These are phyloP conservation scores for Fraxinus cuspidata DNA, from an alignment of 257 asterid species.

Conservation along the genomic window DNA sequence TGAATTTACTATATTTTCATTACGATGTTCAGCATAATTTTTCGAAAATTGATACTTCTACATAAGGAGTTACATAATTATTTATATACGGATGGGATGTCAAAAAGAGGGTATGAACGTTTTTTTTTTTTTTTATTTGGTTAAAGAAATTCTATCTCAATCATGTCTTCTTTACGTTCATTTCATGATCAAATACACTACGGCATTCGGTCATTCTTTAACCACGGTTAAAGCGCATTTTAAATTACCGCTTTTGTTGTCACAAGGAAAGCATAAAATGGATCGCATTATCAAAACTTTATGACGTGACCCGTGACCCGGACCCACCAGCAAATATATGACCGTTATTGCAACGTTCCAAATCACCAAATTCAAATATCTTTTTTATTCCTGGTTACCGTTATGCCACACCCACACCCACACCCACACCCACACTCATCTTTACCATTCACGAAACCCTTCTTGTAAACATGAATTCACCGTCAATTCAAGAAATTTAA, in stretches of 20 bases:
- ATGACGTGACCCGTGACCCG: background rate
- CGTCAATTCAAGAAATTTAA: background rate
- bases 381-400: conserved; percentile 1
- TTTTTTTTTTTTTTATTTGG: too few relatives aligned
- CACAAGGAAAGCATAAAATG: background rate
- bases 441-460: background rate
- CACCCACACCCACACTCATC: conserved; percentile 1
- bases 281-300: background rate
- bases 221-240: background rate
- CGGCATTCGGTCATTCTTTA: too few relatives aligned
- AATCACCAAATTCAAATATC: conserved; percentile 22
- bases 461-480: background rate
- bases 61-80: too few relatives aligned
- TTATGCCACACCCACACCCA: background rate
- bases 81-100: too few relatives aligned
- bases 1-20: too few relatives aligned
- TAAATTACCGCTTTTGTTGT: background rate
- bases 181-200: too few relatives aligned
- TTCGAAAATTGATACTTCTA: too few relatives aligned
- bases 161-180: too few relatives aligned
- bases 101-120: too few relatives aligned
- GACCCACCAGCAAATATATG: conserved; percentile 3
- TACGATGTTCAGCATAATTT: too few relatives aligned
- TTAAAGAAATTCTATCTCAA: too few relatives aligned
- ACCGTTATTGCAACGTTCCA: conserved; percentile 40